phyloP scores from a whole-genome alignment of 2,329 filamentous ascomycete genomes.

The Apiospora phragmitis region DNA sequence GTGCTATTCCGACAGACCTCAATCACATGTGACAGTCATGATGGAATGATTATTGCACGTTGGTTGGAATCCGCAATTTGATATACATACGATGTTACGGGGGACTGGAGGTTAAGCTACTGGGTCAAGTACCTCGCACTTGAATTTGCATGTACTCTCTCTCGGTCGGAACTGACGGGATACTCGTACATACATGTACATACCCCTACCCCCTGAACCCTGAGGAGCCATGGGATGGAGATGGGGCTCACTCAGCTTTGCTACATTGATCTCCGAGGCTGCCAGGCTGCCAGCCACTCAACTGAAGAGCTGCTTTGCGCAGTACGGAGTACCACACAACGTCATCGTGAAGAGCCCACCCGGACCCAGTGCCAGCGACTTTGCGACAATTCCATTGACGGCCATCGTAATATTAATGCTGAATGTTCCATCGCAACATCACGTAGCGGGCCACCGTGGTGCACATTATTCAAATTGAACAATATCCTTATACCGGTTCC shows the following conservation, averaged over 20 bases:
- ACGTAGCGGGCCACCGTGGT: background rate
- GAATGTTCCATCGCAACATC: background rate
- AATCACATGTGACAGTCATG: background rate
- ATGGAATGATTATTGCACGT: background rate
- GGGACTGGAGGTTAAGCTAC: background rate
- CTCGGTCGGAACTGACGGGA: background rate
- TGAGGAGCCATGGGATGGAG: too few relatives aligned
- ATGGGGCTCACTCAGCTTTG: too few relatives aligned
- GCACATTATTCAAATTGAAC: background rate
- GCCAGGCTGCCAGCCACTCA: background rate
- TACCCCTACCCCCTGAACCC: background rate
- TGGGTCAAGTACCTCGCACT: background rate
- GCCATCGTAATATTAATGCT: background rate
- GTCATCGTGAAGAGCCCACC: slow-evolving; percentile 11
- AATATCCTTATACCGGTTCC: background rate
- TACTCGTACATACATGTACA: too few relatives aligned
- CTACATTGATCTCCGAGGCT: background rate
- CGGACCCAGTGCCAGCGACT: background rate
- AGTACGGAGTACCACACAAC: background rate
- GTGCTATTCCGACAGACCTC: background rate
- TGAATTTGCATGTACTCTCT: slow-evolving; percentile 1
- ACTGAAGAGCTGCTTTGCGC: background rate
- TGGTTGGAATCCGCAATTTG: background rate
- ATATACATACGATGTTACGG: background rate
- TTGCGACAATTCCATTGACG: background rate